Evolutionary conservation across 352 stramenopile genomes (phyloP), one percentile per base, ranked within the genome.

Genomic region (Plasmopara viticola): DNA sequence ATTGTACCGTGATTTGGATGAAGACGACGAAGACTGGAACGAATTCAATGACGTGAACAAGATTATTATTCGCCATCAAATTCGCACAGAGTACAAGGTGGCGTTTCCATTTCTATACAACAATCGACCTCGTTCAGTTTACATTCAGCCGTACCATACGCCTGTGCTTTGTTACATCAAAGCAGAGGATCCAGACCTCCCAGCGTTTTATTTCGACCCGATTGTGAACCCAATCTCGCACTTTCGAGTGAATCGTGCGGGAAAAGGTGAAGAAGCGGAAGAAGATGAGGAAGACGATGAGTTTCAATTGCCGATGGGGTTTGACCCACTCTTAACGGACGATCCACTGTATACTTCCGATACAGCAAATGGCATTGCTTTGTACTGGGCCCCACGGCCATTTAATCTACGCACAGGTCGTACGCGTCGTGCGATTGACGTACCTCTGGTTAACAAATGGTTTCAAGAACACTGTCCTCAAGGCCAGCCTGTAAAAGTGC

Each of bases 41-140:
- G 97, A 99, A 68, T 99, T 99, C 74, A 99, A 99, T 60, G 97
- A 99, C 71, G 98, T 99, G 67, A 98, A 98, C 73, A 99, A 99
- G 75, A 99, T 99, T 66, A 99, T 99, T 67, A 98, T 99, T 61
- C 93, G 97, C 6, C 87, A 98, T 67, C 95, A 97, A 59, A 99
- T 99, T 64, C 87, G 97, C 18, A 99, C 95, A 4, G 97, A 99
- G 70, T 99, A 99, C 77, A 95, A 96, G 52, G 97, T 99, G 62
- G 96, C 96, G 9, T 99, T 99, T 70, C 96, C 96, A 13, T 98
- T 99, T 66, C 70, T 99, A 39, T 99, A 99, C 85, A 99, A 99
- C 68, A 98, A 91, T 49, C 79, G 97, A 38, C 97, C 97, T 35
- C 78, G 96, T 2, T 95, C 96, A 30, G 95, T 99, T 12, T 75